These are phyloP conservation scores for Eucalyptus marginata DNA, from an alignment of 345 rosid species.

Conservation along the genomic window DNA sequence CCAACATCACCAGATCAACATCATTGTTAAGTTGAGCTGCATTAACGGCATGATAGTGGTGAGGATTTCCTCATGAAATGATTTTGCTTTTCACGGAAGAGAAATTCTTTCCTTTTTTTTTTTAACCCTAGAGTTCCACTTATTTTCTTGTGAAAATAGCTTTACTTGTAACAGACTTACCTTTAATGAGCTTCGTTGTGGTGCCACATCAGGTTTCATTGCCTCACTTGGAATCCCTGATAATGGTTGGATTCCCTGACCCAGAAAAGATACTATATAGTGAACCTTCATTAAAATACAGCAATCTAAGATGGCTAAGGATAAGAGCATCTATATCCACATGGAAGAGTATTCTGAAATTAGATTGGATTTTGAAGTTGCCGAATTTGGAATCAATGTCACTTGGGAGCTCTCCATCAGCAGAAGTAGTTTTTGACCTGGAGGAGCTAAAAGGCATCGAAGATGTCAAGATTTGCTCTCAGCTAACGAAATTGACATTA, in stretches of 20 bases:
- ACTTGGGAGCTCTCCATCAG: fast-evolving
- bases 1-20: not conserved
- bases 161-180: no score
- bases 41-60: fast-evolving
- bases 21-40: not conserved
- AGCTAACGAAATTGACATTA: fast-evolving
- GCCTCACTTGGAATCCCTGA: no score
- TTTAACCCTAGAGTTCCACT: no score
- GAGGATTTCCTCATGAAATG: no score
- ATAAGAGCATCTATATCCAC: fast-evolving
- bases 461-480: no score
- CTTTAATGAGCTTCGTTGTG: not conserved
- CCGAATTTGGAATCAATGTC: not conserved
- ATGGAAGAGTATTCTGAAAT: not conserved
- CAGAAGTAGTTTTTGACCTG: not conserved
- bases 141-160: no score
- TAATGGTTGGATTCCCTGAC: fast-evolving
- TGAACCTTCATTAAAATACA: not conserved
- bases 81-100: no score
- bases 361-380: not conserved
- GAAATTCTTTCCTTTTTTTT: no score
- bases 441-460: fast-evolving
- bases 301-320: fast-evolving
- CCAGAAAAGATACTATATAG: not conserved
- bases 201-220: not conserved